Conservation (phyloP, 768 basidiomycete species). For the Naganishia onofrii region DNA sequence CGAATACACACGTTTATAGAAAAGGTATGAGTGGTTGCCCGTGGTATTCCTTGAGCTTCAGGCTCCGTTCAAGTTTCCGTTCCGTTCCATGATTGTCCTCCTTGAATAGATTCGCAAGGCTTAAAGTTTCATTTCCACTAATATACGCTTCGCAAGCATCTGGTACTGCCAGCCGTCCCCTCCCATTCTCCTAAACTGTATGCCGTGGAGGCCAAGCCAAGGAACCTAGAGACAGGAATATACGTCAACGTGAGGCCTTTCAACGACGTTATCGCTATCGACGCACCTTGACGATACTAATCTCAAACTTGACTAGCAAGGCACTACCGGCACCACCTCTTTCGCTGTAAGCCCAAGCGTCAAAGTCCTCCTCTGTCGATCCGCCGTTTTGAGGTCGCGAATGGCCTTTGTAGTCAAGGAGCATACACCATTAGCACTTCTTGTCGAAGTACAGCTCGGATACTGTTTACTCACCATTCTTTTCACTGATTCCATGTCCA, state of each 20-base stretch:
- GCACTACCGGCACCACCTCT: slow-evolving; percentile 62
- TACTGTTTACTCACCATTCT: slow-evolving; percentile 1
- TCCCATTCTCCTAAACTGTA: slow-evolving; percentile 85
- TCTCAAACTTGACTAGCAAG: slow-evolving; percentile 89
- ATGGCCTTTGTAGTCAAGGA: not conserved
- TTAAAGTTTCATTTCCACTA: slow-evolving; percentile 47
- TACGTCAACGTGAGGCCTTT: not conserved
- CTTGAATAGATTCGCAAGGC: not conserved
- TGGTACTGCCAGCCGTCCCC: slow-evolving; percentile 98
- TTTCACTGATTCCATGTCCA: not conserved
- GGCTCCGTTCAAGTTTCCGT: not conserved
- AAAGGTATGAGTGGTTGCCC: too few relatives aligned
- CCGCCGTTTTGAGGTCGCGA: not conserved
- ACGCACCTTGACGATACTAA: slow-evolving; percentile 90
- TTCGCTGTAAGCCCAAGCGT: slow-evolving; percentile 51
- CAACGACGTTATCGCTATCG: not conserved
- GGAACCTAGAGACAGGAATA: slow-evolving; percentile 63
- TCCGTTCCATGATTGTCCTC: not conserved
- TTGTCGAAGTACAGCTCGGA: slow-evolving; percentile 6
- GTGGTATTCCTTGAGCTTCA: too few relatives aligned
- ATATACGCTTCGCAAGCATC: slow-evolving; percentile 64
- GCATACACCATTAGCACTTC: not conserved
- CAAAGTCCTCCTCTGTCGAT: slow-evolving; percentile 46
- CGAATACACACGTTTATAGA: too few relatives aligned
- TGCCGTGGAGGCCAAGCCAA: slow-evolving; percentile 86